Evolutionary conservation across 257 asterid genomes (phyloP), one percentile per base, ranked within the genome.

Genomic region (Echites panduratus): DNA sequence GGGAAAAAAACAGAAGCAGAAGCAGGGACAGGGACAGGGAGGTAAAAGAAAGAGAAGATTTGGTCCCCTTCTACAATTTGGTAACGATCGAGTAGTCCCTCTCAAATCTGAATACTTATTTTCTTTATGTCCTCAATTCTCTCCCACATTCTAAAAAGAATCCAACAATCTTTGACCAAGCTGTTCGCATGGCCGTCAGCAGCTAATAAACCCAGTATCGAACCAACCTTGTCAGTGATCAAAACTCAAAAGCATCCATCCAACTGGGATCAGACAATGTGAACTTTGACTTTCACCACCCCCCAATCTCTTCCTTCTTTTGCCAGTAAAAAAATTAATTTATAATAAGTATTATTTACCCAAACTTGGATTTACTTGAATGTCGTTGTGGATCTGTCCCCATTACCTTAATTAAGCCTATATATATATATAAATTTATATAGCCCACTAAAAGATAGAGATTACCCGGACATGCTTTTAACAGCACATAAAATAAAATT

Each of bases 201-300:
- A 32, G 38, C 38, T 1, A 32, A 32, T 32, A 32, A 74, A 76
- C 71, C 77, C 76, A 82, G 83, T 16, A 49, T n/a, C n/a, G n/a
- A n/a, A n/a, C n/a, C n/a, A n/a, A n/a, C 27, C 56, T 32, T 87
- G 87, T 81, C 88, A 81, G 20, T 66, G 81, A 84, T 87, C 88
- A 85, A 32, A 32, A 32, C 38, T 32, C 38, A 32, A 32, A 3
- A 32, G 38, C 77, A 71, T 32, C 38, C 45, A 41, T 76, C 89
- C 86, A 83, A 84, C 84, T 90, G 79, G 89, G 93, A 82, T 90
- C 90, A 79, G 87, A 87, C 96, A 82, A 86, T 85, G 75, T 84
- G 80, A 81, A 84, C 83, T 78, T 90, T 86, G 94, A 90, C 92
- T 86, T 88, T 84, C 85, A 83, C 49, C 47, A 47, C 83, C 82